Conservation (phyloP, 2,329 filamentous ascomycete species). For the Graphilbum ipis-grandicollis region DNA sequence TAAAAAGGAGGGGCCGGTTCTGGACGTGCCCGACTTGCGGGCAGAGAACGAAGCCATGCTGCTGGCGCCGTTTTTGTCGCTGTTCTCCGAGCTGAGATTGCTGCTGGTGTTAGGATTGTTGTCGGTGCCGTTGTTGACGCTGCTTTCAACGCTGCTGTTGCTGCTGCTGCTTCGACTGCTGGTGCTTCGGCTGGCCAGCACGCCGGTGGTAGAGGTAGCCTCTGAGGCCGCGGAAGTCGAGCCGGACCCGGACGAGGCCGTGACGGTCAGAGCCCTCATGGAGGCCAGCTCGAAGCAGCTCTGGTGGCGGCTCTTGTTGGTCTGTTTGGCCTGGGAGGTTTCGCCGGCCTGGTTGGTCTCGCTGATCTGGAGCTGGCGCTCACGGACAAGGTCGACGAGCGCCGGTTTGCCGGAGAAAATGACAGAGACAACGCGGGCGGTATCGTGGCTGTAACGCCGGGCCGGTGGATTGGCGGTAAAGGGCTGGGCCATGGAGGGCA, state of each 20-base stretch:
- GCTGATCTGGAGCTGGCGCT: too few relatives aligned
- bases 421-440: slow-evolving; percentile 40
- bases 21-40: too few relatives aligned
- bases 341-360: too few relatives aligned
- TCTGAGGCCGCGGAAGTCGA: background rate
- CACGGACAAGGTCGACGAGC: slow-evolving; percentile 28
- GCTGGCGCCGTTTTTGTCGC: too few relatives aligned
- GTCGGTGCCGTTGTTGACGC: slow-evolving; percentile 10
- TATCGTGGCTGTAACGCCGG: slow-evolving; percentile 28
- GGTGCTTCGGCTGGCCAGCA: slow-evolving; percentile 11
- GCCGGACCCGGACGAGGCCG: background rate
- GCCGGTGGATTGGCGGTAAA: background rate
- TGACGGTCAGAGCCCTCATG: background rate
- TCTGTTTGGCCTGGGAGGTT: too few relatives aligned
- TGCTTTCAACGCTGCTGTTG: slow-evolving; percentile 17
- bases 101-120: background rate
- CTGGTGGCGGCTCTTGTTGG: too few relatives aligned
- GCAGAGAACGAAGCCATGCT: background rate
- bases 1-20: slow-evolving; percentile 28
- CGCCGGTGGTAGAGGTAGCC: background rate
- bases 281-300: too few relatives aligned
- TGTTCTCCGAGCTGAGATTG: slow-evolving; percentile 16
- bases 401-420: slow-evolving; percentile 42
- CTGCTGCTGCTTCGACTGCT: background rate
- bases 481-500: too few relatives aligned